Percentiles rank a stretch among this genome's conserved stretches.
These are phyloP conservation scores for Nannochloropsis gaditana DNA, from an alignment of 108 stramenopile genomes.

Conservation along the genomic window DNA sequence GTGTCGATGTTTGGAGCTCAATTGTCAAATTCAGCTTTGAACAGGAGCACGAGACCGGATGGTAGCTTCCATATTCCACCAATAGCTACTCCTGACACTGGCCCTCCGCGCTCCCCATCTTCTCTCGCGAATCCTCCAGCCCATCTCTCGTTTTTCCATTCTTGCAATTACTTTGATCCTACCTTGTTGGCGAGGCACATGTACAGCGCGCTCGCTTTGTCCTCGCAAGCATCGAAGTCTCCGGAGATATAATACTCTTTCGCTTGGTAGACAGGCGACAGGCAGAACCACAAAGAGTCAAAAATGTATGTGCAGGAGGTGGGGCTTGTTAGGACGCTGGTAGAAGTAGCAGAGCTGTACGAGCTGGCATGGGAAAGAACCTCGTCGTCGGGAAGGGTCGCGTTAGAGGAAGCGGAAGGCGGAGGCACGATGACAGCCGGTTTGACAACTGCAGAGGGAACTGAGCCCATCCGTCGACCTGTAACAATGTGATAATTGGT, in stretches of 20 bases:
- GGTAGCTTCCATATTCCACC: too few relatives aligned
- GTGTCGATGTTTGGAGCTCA: too few relatives aligned
- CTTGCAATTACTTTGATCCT: neutral
- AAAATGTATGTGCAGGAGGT: neutral
- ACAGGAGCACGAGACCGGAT: too few relatives aligned
- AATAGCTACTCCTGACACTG: too few relatives aligned
- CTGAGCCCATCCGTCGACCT: neutral
- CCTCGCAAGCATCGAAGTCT: neutral
- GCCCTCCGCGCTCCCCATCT: too few relatives aligned
- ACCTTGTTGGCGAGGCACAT: slow-evolving; percentile 17
- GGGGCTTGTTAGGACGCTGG: neutral
- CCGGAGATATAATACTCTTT: neutral
- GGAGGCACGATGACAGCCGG: slow-evolving; percentile 11
- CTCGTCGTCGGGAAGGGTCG: neutral
- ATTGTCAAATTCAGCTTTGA: too few relatives aligned
- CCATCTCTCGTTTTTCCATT: neutral
- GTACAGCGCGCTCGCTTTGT: slow-evolving; percentile 12
- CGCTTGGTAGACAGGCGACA: neutral
- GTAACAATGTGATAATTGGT: too few relatives aligned
- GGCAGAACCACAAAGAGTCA: slow-evolving; percentile 14
- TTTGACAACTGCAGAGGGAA: slow-evolving; percentile 5
- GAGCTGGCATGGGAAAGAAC: neutral
- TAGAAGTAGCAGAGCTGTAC: neutral
- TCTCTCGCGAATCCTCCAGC: too few relatives aligned
- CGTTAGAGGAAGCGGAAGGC: neutral